A percentile compares a stretch with the other conserved stretches of the same genome.
These are phyloP conservation scores for Saccharomyces kudriavzevii DNA, from an alignment of 805 yeast species.

Conservation along the genomic window DNA sequence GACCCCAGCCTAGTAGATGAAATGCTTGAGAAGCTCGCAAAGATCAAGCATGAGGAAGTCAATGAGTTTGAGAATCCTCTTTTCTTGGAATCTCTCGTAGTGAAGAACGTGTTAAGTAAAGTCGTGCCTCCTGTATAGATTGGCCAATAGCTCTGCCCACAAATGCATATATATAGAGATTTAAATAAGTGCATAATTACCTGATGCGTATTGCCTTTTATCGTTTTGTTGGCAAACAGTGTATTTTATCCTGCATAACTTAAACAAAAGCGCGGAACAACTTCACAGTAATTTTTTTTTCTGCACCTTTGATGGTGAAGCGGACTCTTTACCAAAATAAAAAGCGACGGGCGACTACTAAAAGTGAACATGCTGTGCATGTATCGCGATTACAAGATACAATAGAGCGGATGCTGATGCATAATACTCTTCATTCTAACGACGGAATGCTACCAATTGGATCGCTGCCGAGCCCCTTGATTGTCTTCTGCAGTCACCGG, in stretches of 20 bases:
- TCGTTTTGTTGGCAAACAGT: neutral
- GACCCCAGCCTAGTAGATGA: conserved; percentile 22
- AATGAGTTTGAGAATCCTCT: conserved; percentile 17
- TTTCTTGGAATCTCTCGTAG: conserved; percentile 36
- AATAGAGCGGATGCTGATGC: neutral
- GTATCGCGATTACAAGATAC: neutral
- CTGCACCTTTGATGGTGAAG: too few species aligned
- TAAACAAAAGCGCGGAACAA: too few species aligned
- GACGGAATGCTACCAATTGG: neutral
- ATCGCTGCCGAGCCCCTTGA: neutral
- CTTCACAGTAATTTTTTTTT: too few species aligned
- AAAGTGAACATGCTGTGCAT: too few species aligned
- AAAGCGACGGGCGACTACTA: too few species aligned
- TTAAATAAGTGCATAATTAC: too few species aligned
- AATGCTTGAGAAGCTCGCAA: conserved; percentile 14
- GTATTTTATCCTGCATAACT: too few species aligned
- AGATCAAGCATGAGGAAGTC: conserved; percentile 12
- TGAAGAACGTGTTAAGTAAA: conserved; percentile 43
- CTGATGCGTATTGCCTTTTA: neutral
- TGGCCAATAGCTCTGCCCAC: too few species aligned
- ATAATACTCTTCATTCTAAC: too few species aligned
- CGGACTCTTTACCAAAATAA: too few species aligned
- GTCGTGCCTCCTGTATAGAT: conserved; percentile 37
- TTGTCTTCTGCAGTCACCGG: too few species aligned
- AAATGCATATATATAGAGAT: neutral